Evolutionary conservation across 148 eudicot species (phyloP).

Genomic region (Spergularia marina): DNA sequence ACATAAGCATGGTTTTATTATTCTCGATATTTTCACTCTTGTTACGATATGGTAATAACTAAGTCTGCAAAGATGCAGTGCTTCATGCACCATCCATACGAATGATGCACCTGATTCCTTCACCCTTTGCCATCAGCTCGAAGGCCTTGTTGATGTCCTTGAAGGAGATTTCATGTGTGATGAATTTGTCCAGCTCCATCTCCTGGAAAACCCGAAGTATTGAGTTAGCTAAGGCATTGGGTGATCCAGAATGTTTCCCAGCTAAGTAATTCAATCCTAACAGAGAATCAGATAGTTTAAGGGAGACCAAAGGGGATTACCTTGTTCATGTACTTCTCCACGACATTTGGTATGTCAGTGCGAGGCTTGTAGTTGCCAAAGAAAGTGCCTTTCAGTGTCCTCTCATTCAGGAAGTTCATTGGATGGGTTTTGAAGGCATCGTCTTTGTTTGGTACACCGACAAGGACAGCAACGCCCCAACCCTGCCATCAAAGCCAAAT

Average conservation of each 20-base stretch:
- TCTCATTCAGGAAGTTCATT: slow-evolving; percentile 42
- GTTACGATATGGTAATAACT: too few relatives aligned
- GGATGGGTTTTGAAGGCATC: slow-evolving; percentile 49
- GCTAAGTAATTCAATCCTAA: neutral
- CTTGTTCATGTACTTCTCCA: slow-evolving; percentile 70
- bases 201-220: slow-evolving; percentile 23
- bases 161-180: slow-evolving; percentile 49
- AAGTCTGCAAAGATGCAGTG: too few relatives aligned
- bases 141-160: slow-evolving; percentile 64
- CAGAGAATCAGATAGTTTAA: neutral
- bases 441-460: slow-evolving; percentile 57
- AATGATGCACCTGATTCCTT: slow-evolving; percentile 54
- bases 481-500: slow-evolving; percentile 31
- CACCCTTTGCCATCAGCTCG: slow-evolving; percentile 49
- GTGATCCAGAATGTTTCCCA: neutral
- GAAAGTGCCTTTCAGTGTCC: slow-evolving; percentile 54
- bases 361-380: slow-evolving; percentile 53
- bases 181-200: slow-evolving; percentile 52
- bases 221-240: neutral
- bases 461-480: slow-evolving; percentile 60
- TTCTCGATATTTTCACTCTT: too few relatives aligned
- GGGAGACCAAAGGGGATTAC: slow-evolving; percentile 7
- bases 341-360: slow-evolving; percentile 43
- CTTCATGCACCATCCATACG: slow-evolving; percentile 39
- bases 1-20: too few relatives aligned